A percentile compares a stretch with the other conserved stretches of the same genome.
phyloP scores from a whole-genome alignment of 2,329 filamentous ascomycete species.

The Falciphora oryzae region DNA sequence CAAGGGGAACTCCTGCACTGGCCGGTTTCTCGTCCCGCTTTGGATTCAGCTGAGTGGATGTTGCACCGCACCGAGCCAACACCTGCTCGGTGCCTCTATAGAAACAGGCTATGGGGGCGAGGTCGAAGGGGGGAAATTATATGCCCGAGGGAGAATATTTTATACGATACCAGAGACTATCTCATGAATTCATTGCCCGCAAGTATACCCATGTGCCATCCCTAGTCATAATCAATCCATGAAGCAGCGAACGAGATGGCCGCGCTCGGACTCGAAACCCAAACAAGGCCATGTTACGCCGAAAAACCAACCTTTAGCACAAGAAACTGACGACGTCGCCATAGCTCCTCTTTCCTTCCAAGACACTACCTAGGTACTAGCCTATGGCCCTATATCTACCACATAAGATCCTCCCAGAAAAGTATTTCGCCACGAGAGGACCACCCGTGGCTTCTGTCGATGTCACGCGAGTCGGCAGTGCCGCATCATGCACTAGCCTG shows the following conservation, averaged over 20 bases:
- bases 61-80: too few relatives aligned
- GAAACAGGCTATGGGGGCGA: not conserved
- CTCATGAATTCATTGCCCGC: not conserved
- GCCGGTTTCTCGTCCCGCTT: conserved; percentile 71
- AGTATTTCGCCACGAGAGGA: not conserved
- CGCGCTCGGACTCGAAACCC: not conserved
- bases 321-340: not conserved
- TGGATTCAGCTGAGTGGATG: conserved; percentile 47
- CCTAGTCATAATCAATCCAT: not conserved
- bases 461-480: not conserved
- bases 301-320: not conserved
- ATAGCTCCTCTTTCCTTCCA: not conserved
- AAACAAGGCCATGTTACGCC: not conserved
- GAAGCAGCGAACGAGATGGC: not conserved
- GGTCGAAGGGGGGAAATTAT: not conserved
- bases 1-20: conserved; percentile 57
- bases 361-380: not conserved
- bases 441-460: not conserved
- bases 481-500: too few relatives aligned
- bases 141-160: not conserved
- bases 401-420: not conserved
- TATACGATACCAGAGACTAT: not conserved
- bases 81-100: not conserved
- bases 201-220: not conserved
- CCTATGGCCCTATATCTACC: not conserved